Evolutionary conservation across 2,329 filamentous ascomycete species (phyloP), one percentile per base, ranked within the genome.

Genomic region (Aspergillus neoniger): DNA sequence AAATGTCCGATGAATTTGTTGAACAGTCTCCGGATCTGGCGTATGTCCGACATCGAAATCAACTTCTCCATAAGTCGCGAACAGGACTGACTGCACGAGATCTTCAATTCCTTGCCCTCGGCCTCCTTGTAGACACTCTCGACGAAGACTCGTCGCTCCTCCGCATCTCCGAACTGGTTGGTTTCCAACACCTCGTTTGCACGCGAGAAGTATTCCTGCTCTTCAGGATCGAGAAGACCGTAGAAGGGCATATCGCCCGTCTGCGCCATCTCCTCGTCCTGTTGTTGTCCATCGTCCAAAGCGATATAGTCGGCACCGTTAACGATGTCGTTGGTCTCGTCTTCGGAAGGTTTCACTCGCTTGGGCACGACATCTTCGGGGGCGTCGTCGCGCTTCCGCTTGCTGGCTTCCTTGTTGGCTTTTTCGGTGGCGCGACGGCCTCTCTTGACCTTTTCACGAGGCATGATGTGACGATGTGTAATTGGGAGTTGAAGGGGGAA

Each of bases 21-120:
- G 74, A 98, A 98, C 19, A 99, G 79, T 51, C 84, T 84, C 82
- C 96, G 96, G 76, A 96, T 88, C 78, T 98, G 95, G 17, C 81
- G 80, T 32, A 89, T 83, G 36, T 86, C 89, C 28, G 92, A 94
- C 64, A 96, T 80, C 57, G 93, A 83, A 57, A 99, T 96, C 72
- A 99, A 79, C 32, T 92, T 85, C 80, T 99, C 95, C 88, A 98
- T 90, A 56, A 99, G 80, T 15, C 95, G 85, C 55, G 95, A 99
- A 78, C 93, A 97, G 3, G 91, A 95, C 78, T 99, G 95, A 75
- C 92, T 96, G 79, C 91, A 95, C 23, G 93, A 93, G 64, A 99
- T 86, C 82, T 98, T 99, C 72, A 99, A 82, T 76, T 98, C 95
- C 78, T 98, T 98, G 63, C 92, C 92, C 62, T 88, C 83, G 0